Evolutionary conservation across 2,329 filamentous ascomycete species (phyloP).

Genomic region (Aureobasidium melanogenum): DNA sequence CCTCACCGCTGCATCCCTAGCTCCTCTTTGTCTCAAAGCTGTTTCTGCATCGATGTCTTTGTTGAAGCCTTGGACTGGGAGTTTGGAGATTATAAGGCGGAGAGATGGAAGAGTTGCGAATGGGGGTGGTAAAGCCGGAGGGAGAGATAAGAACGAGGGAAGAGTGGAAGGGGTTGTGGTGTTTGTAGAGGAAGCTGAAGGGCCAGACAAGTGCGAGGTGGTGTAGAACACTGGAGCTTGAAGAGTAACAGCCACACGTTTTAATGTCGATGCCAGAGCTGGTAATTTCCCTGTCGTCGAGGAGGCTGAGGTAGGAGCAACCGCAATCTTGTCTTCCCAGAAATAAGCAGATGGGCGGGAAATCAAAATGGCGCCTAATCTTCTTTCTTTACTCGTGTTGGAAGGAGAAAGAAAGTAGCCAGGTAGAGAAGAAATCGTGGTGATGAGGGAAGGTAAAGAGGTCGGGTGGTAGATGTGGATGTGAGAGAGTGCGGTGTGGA

Average conservation of each 20-base stretch:
- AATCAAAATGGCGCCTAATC: slow-evolving; percentile 43
- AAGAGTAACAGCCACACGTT: slow-evolving; percentile 15
- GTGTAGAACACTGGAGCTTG: slow-evolving; percentile 22
- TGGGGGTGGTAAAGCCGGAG: not conserved
- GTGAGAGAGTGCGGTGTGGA: slow-evolving; percentile 40
- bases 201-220: slow-evolving; percentile 13
- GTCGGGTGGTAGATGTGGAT: slow-evolving; percentile 51
- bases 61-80: slow-evolving; percentile 28
- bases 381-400: slow-evolving; percentile 40
- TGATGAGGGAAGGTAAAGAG: slow-evolving; percentile 41
- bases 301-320: not conserved
- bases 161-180: too few relatives aligned
- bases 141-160: too few relatives aligned
- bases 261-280: slow-evolving; percentile 17
- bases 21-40: slow-evolving; percentile 15
- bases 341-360: slow-evolving; percentile 49
- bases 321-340: slow-evolving; percentile 41
- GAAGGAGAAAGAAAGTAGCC: slow-evolving; percentile 39
- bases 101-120: slow-evolving; percentile 20
- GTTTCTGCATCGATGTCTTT: slow-evolving; percentile 30
- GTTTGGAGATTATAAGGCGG: slow-evolving; percentile 26
- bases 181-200: not conserved
- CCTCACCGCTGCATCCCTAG: not conserved
- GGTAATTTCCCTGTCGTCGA: slow-evolving; percentile 1
- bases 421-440: slow-evolving; percentile 40